Evolutionary conservation across 768 basidiomycete genomes (phyloP).

Genomic region (Lactarius trivialis): DNA sequence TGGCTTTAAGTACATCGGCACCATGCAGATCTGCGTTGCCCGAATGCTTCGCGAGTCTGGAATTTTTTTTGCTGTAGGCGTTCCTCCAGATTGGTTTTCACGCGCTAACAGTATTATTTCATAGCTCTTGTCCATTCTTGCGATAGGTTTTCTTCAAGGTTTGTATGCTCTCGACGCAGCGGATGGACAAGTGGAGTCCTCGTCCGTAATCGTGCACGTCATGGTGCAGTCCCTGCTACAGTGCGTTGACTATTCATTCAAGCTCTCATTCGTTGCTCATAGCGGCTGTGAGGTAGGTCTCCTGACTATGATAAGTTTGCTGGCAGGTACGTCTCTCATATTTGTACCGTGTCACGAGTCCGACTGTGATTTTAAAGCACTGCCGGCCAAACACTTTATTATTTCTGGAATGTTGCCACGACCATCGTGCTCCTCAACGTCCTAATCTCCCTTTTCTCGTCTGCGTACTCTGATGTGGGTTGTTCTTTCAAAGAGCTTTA

Average conservation of each 20-base stretch:
- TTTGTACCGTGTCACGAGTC: background rate
- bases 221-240: constrained; percentile 79
- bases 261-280: background rate
- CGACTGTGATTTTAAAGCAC: constrained; percentile 31
- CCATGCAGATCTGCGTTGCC: constrained; percentile 89
- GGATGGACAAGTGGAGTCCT: constrained; percentile 48
- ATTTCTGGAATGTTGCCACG: constrained; percentile 81
- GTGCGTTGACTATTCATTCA: constrained; percentile 34
- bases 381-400: constrained; percentile 64
- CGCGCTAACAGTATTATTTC: background rate
- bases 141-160: constrained; percentile 78
- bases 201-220: constrained; percentile 45
- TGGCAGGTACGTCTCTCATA: constrained; percentile 14
- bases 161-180: constrained; percentile 88
- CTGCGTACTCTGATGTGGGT: constrained; percentile 81
- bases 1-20: constrained; percentile 84
- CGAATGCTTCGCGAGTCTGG: constrained; percentile 92
- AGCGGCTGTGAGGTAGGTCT: background rate
- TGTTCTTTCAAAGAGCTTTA: background rate
- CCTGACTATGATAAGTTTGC: constrained; percentile 13
- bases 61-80: constrained; percentile 76
- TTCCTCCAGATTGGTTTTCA: background rate
- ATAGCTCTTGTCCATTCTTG: constrained; percentile 75
- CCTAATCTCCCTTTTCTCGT: constrained; percentile 91
- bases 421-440: constrained; percentile 86